Conservation (phyloP, 371 early-diverging fungal species). For the Syncephalastrum contaminatum region DNA sequence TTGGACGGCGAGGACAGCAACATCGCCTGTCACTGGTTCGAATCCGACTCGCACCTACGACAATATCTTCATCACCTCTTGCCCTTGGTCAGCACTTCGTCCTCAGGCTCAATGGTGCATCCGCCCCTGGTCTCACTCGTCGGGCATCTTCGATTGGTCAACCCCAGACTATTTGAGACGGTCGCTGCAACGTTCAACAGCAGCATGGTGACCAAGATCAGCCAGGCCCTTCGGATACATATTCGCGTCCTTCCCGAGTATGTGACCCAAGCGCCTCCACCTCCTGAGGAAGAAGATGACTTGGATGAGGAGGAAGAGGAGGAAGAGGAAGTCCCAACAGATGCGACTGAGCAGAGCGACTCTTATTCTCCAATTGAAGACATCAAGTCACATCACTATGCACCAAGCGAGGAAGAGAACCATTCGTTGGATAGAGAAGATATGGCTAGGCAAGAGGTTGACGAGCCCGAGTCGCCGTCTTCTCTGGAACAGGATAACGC, state of each 20-base stretch:
- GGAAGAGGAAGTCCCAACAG: slow-evolving; percentile 1
- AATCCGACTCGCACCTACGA: slow-evolving; percentile 37
- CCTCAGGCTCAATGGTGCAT: slow-evolving; percentile 37
- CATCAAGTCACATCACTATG: too few relatives aligned
- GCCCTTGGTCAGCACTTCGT: slow-evolving; percentile 34
- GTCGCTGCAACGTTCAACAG: slow-evolving; percentile 30
- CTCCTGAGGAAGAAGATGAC: slow-evolving; percentile 1
- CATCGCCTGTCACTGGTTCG: slow-evolving; percentile 37
- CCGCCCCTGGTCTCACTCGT: slow-evolving; percentile 35
- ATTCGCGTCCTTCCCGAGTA: slow-evolving; percentile 28
- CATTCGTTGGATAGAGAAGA: too few relatives aligned
- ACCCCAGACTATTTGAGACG: slow-evolving; percentile 40
- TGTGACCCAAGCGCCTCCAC: slow-evolving; percentile 16
- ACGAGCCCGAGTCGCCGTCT: too few relatives aligned
- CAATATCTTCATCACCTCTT: slow-evolving; percentile 32
- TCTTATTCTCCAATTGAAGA: too few relatives aligned
- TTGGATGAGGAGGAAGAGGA: slow-evolving; percentile 3
- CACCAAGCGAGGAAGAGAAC: too few relatives aligned
- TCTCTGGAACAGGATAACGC: too few relatives aligned
- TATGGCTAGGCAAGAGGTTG: too few relatives aligned
- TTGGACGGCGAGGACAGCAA: slow-evolving; percentile 14
- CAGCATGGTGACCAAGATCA: slow-evolving; percentile 26
- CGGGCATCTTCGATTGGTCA: slow-evolving; percentile 37
- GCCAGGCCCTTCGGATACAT: slow-evolving; percentile 39
- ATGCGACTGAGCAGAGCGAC: too few relatives aligned